Base-by-base conservation (phyloP, 306 rosid species). In the Quercus wislizeni region DNA sequence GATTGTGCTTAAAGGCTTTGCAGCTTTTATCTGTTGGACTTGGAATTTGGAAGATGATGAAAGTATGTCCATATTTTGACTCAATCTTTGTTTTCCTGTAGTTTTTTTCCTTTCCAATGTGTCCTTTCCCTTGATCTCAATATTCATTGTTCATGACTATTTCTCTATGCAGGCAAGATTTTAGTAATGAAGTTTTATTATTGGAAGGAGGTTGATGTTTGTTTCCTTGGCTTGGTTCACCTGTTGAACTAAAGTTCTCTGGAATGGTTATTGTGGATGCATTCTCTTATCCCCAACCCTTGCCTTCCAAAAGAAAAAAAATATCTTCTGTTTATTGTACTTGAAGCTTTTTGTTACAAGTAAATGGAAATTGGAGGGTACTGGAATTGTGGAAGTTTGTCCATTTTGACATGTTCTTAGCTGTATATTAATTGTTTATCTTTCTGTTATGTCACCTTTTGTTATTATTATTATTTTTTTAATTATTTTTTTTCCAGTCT, bases 11-110 rank as follows among this genome's bases (percentile, higher is more conserved):
- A n/a, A 71, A 76, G 71, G 52, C 54, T 78, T 74, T 81, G 71
- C 46, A 58, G 71, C 41, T 74, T 75, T 49, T 54, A 61, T 68
- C 1, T 23, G 63, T 83, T 71, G 41, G 13, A 80, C 55, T 72
- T 38, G 86, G 79, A 51, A 68, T 10, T 69, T 52, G 30, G 64
- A 78, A 62, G 62, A 71, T 75, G 59, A 41, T 25, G 78, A 69
- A 41, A 46, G 73, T 80, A 59, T 75, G 76, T 75, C 71, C 51
- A 68, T 76, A 49, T 80, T 38, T 41, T 74, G 72, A 72, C 85
- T 69, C 30, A 71, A 43, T 83, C 58, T 70, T 74, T 80, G 57
- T 41, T 43, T 57, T 77, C 23, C 70, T 41, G 15, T 25, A 7
- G 49, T 78, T 67, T 80, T 63, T 85, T 63, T 85, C 43, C 69